A percentile compares a stretch with the other conserved stretches of the same genome.
Conservation (phyloP, 495 filamentous ascomycete genomes). For the Annulohypoxylon moriforme region DNA sequence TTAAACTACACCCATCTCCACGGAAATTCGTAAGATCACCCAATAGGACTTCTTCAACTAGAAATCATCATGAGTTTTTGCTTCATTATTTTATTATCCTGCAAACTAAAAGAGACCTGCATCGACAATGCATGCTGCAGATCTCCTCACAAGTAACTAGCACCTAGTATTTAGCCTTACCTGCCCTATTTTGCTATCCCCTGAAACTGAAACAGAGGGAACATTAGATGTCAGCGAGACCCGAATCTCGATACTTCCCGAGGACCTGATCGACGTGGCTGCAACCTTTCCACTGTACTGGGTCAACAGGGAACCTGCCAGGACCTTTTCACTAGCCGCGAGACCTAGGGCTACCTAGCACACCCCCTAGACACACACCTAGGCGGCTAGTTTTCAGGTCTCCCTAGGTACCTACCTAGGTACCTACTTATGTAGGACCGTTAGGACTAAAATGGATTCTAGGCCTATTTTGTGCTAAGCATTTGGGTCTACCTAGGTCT, state of each 20-base stretch:
- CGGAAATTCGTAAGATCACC: slow-evolving; percentile 30
- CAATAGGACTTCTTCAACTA: slow-evolving; percentile 26
- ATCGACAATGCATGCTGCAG: slow-evolving; percentile 25
- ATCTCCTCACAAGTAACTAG: slow-evolving; percentile 9
- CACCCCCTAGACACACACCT: slow-evolving; percentile 5
- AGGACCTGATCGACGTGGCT: slow-evolving; percentile 42
- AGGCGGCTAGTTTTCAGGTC: not conserved
- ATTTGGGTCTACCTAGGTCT: slow-evolving; percentile 7
- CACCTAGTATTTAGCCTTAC: not conserved
- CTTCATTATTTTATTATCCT: slow-evolving; percentile 15
- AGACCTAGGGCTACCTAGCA: not conserved
- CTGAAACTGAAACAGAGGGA: slow-evolving; percentile 21
- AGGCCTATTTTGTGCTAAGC: not conserved
- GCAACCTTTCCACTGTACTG: slow-evolving; percentile 42
- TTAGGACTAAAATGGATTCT: slow-evolving; percentile 8
- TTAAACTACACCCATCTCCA: not conserved
- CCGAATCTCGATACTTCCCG: slow-evolving; percentile 37
- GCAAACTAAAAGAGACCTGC: slow-evolving; percentile 8
- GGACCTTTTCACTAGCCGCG: not conserved
- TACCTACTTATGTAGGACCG: slow-evolving; percentile 17
- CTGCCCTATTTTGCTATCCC: not conserved
- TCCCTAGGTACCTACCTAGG: too few relatives aligned
- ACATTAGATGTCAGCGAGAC: not conserved
- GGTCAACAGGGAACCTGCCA: slow-evolving; percentile 19
- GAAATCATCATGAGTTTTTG: not conserved